Evolutionary conservation across 441 rosid genomes (phyloP).

Genomic region (Melastoma candidum): DNA sequence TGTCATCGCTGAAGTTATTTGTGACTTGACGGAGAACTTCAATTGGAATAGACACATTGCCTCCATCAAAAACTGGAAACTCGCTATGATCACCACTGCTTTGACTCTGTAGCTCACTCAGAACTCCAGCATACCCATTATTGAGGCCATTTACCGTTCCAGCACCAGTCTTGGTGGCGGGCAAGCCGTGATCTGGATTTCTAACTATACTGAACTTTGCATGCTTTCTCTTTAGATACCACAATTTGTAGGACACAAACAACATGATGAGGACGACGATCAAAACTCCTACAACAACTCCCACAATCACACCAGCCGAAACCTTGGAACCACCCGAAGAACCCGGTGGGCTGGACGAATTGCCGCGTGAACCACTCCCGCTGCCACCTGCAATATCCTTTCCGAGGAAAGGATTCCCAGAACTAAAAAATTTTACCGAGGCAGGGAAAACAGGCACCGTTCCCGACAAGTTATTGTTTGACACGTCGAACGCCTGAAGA

Average conservation of each 20-base stretch:
- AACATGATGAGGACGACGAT: background rate
- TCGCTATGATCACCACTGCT: constrained; percentile 53
- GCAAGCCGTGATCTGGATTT: background rate
- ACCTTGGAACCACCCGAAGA: background rate
- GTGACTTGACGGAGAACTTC: constrained; percentile 74
- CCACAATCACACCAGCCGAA: constrained; percentile 11
- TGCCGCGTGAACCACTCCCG: background rate
- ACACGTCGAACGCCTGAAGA: constrained; percentile 13
- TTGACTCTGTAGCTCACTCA: constrained; percentile 40
- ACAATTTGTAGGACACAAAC: constrained; percentile 9
- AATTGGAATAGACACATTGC: constrained; percentile 53
- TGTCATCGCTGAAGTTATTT: constrained; percentile 49
- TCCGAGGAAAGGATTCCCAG: constrained; percentile 13
- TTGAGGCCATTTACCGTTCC: no score
- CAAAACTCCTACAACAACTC: background rate
- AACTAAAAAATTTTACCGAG: constrained; percentile 7
- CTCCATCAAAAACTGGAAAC: constrained; percentile 42
- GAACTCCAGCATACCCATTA: constrained; percentile 31
- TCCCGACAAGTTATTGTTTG: constrained; percentile 16
- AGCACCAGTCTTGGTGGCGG: constrained; percentile 2
- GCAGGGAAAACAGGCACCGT: constrained; percentile 7
- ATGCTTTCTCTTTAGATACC: constrained; percentile 2
- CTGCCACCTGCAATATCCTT: background rate
- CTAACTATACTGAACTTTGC: background rate
- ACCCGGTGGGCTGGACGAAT: background rate